phyloP scores from a whole-genome alignment of 495 filamentous ascomycete genomes.

The Xylaria flabelliformis region DNA sequence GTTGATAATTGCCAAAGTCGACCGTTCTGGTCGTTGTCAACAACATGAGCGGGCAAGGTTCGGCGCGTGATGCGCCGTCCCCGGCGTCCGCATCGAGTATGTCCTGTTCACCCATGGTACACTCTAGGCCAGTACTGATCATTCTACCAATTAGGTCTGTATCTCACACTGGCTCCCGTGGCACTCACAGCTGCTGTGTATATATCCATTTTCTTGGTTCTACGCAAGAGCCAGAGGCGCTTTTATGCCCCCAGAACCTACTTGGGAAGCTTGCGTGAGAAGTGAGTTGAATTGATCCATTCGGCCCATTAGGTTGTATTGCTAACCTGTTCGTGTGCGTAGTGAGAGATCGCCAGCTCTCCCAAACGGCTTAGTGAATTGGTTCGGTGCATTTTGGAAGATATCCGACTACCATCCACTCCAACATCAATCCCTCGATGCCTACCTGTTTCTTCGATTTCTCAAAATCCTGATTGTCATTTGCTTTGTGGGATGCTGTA shows the following conservation, averaged over 20 bases:
- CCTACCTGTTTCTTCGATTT: conserved; percentile 86
- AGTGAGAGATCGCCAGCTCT: conserved; percentile 73
- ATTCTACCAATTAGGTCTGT: conserved; percentile 31
- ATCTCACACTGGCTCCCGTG: conserved; percentile 70
- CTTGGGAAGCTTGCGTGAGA: conserved; percentile 72
- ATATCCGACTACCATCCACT: conserved; percentile 84
- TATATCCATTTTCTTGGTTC: conserved; percentile 73
- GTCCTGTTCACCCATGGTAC: not conserved
- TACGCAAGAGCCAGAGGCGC: conserved; percentile 73
- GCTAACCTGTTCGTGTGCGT: not conserved
- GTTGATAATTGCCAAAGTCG: not conserved
- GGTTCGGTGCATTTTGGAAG: conserved; percentile 77
- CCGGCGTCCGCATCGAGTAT: conserved; percentile 34
- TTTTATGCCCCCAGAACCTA: conserved; percentile 91
- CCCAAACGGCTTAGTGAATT: conserved; percentile 74
- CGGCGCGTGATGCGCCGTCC: conserved; percentile 22
- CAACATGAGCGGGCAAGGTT: conserved; percentile 39
- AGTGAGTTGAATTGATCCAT: conserved; percentile 50
- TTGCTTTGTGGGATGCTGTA: conserved; percentile 77
- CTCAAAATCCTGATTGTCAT: conserved; percentile 74
- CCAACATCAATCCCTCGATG: conserved; percentile 88
- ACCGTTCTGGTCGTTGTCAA: conserved; percentile 1
- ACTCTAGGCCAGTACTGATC: conserved; percentile 20
- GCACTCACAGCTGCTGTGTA: conserved; percentile 69
- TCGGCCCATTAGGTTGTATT: not conserved